These are phyloP conservation scores for Lepidium africanum DNA, from an alignment of 345 rosid genomes.

Conservation along the genomic window DNA sequence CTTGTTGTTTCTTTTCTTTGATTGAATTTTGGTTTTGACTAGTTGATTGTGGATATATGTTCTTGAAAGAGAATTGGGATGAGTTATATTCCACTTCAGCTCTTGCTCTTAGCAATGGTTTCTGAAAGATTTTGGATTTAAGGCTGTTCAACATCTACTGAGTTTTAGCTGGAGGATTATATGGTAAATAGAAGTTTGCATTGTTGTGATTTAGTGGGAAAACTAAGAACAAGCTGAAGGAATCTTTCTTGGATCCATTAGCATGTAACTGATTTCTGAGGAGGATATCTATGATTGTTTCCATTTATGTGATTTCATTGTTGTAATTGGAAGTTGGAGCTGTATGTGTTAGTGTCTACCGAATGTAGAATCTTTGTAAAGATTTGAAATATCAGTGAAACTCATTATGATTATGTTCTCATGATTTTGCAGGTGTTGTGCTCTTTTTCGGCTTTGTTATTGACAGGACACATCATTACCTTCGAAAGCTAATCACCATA, in stretches of 20 bases:
- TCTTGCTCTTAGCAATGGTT: not conserved
- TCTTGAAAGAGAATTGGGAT: not conserved
- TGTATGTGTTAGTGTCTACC: not conserved
- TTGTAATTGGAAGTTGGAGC: not conserved
- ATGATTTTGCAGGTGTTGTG: slow-evolving; percentile 56
- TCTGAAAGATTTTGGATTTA: not conserved
- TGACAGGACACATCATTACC: slow-evolving; percentile 78
- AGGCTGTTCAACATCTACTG: not conserved
- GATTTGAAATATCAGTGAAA: not conserved
- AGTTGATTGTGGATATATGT: not conserved
- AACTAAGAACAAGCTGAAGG: not conserved
- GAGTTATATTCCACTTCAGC: not conserved
- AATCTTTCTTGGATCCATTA: not conserved
- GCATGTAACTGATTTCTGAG: not conserved
- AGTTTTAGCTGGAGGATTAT: not conserved
- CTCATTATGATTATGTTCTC: not conserved
- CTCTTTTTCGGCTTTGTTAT: slow-evolving; percentile 74
- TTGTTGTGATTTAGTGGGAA: not conserved
- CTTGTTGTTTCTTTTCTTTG: not conserved
- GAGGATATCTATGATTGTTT: not conserved
- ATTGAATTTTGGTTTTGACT: not conserved
- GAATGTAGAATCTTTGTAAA: not conserved
- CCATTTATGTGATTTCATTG: not conserved
- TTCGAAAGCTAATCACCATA: slow-evolving; percentile 49
- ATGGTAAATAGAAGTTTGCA: not conserved